phyloP scores from a whole-genome alignment of 2,329 filamentous ascomycete genomes.

The Colletotrichum filicis region DNA sequence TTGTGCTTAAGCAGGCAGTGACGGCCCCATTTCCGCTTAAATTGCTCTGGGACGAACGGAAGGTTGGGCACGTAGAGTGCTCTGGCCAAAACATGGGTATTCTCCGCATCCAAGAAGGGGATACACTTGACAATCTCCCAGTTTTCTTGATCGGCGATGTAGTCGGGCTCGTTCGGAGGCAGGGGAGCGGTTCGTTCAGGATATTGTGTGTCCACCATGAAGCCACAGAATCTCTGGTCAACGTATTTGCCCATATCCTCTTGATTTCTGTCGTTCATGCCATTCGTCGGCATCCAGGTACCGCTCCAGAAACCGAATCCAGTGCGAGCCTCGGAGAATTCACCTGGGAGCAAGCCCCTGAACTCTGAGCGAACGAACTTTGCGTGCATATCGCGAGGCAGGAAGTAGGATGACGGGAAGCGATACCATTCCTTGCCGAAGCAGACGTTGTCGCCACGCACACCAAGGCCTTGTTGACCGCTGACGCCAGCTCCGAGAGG shows the following conservation, averaged over 20 bases:
- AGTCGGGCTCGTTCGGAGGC: conserved; percentile 82
- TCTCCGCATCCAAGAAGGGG: conserved; percentile 82
- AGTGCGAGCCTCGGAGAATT: conserved; percentile 80
- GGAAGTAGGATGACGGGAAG: conserved; percentile 91
- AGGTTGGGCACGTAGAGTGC: conserved; percentile 85
- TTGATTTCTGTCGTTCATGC: conserved; percentile 92
- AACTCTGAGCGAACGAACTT: conserved; percentile 96
- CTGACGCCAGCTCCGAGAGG: conserved; percentile 68
- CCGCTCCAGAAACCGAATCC: conserved; percentile 82
- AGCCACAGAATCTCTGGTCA: conserved; percentile 79
- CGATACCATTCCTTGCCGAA: conserved; percentile 98
- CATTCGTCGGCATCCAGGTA: conserved; percentile 83
- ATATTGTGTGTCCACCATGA: conserved; percentile 89
- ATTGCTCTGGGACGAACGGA: conserved; percentile 74
- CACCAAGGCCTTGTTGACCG: conserved; percentile 60
- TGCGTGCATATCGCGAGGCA: conserved; percentile 83
- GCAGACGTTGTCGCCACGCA: conserved; percentile 78
- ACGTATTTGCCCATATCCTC: conserved; percentile 91
- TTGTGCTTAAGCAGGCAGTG: conserved; percentile 84
- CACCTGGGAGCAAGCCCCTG: conserved; percentile 85
- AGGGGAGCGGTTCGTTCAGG: conserved; percentile 60
- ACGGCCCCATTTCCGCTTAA: conserved; percentile 82
- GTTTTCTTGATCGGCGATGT: conserved; percentile 75
- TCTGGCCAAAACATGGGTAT: conserved; percentile 79
- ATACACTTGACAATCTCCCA: conserved; percentile 85